Evolutionary conservation across 2,329 filamentous ascomycete species (phyloP), one percentile per base, ranked within the genome.

Genomic region (Coniochaeta prunicola): DNA sequence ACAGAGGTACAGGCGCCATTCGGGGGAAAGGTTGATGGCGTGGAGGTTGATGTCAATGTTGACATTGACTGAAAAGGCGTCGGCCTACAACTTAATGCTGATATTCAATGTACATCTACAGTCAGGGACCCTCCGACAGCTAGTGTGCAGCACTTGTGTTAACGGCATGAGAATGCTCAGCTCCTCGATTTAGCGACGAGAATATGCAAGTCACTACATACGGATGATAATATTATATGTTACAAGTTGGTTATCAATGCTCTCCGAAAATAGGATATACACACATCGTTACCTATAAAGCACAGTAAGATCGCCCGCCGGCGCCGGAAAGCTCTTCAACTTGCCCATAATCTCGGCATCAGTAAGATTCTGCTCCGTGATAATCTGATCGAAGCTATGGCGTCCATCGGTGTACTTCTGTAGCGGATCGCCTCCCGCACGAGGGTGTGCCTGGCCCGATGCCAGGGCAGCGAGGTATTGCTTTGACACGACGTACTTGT

Each of bases 401-500:
- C 81, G 81, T 0, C 90, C 91, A 71, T 93, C 88, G 12, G 88
- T 80, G 68, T 90, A 93, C 66, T 77, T 80, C 64, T 86, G 79
- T 68, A 93, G 67, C 28, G 80, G 79, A 60, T 83, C 80, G 3
- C 74, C 75, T 10, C 72, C 73, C 2, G 69, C 66, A 26, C 53
- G 59, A 1, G 76, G 73, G 26, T 72, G 68, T 40, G 77, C 77
- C 66, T 81, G 76, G 1, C 82, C 83, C 40, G 80, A 80, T 1
- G 82, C 84, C 58, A 86, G 69, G 2, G 76, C 75, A 8, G 80
- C 77, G 24, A 88, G 73, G 65, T 85, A 84, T 69, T 84, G 81
- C 67, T 84, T 85, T 4, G 82, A 86, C 1, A 96, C 84, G 30
- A 91, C 89, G 70, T 96, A 96, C 71, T 94, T 96, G 75, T 97